Evolutionary conservation across 164 flowering plant species (phyloP).

Genomic region (Houttuynia cordata): DNA sequence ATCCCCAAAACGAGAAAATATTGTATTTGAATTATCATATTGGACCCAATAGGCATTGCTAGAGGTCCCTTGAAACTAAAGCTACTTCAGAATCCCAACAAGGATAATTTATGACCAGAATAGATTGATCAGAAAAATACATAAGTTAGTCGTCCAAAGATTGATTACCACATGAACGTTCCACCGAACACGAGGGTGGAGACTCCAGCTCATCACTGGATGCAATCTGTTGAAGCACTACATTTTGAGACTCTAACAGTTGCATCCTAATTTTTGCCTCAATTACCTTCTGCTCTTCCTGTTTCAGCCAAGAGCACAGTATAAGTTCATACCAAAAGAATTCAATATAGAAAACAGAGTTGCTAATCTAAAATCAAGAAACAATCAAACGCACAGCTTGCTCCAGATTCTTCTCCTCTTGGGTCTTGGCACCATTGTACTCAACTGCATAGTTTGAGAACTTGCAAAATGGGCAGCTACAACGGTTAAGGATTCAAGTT

Average conservation of each 20-base stretch:
- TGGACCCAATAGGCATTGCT: no score
- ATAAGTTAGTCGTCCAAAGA: background rate
- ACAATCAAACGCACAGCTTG: slow-evolving; percentile 16
- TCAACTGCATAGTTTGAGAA: slow-evolving; percentile 21
- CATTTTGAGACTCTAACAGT: slow-evolving; percentile 14
- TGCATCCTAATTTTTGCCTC: slow-evolving; percentile 30
- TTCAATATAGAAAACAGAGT: background rate
- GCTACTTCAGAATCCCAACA: background rate
- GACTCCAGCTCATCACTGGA: slow-evolving; percentile 3
- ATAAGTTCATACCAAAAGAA: background rate
- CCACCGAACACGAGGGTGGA: background rate
- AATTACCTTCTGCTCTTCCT: slow-evolving; percentile 31
- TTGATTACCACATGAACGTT: background rate
- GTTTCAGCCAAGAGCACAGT: background rate
- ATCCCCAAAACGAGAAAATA: no score
- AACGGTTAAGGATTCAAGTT: slow-evolving; percentile 12
- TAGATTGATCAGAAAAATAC: no score
- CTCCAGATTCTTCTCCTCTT: slow-evolving; percentile 23
- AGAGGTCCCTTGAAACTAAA: background rate
- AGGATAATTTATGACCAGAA: background rate
- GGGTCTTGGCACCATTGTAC: slow-evolving; percentile 23
- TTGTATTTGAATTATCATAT: no score
- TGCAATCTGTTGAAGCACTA: slow-evolving; percentile 1
- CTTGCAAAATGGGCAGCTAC: slow-evolving; percentile 32
- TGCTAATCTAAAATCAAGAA: background rate